Evolutionary conservation across 257 asterid genomes (phyloP).

Genomic region (Fraxinus cuspidata): DNA sequence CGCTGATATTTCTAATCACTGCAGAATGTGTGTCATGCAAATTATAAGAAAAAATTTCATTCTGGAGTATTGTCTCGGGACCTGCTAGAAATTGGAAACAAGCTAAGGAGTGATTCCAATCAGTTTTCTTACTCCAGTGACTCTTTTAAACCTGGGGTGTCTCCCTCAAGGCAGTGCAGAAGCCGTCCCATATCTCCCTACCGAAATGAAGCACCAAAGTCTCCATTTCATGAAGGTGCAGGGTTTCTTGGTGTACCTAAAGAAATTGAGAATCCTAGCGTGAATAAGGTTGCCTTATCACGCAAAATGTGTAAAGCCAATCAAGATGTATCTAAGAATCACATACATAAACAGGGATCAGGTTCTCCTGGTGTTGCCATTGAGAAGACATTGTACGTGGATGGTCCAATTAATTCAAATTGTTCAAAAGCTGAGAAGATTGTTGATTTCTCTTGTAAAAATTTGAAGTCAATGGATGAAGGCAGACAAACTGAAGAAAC

Average conservation of each 20-base stretch:
- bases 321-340: conserved; percentile 56
- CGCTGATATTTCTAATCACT: conserved; percentile 17
- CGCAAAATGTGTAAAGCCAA: conserved; percentile 54
- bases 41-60: conserved; percentile 58
- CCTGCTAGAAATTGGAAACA: conserved; percentile 41
- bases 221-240: conserved; percentile 75
- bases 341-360: conserved; percentile 37
- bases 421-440: not conserved
- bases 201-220: conserved; percentile 69
- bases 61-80: conserved; percentile 78
- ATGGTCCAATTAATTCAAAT: not conserved
- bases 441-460: not conserved
- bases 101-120: conserved; percentile 35
- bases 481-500: not conserved
- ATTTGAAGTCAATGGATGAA: not conserved
- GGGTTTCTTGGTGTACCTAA: conserved; percentile 79
- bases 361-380: conserved; percentile 28
- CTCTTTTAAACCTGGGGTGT: conserved; percentile 47
- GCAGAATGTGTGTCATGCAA: conserved; percentile 61
- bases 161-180: conserved; percentile 63
- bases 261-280: conserved; percentile 45
- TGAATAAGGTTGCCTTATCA: conserved; percentile 53
- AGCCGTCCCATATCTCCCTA: conserved; percentile 83
- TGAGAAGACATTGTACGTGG: conserved; percentile 39
- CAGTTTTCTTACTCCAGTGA: conserved; percentile 37